Conservation (phyloP, 345 rosid species). For the Citrus unshiu region DNA sequence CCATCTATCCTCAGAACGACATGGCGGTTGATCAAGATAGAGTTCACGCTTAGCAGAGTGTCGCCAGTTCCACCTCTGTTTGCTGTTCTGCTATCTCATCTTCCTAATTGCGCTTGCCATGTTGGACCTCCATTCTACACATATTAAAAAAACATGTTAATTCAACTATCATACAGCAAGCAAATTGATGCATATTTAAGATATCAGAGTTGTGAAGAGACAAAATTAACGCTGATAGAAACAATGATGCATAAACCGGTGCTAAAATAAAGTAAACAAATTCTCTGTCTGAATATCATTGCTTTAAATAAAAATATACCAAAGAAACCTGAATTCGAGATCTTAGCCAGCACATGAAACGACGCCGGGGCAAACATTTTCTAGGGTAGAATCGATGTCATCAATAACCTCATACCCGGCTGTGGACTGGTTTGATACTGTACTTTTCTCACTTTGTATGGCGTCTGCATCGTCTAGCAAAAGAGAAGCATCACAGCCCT, state of each 20-base stretch:
- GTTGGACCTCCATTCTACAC: conserved; percentile 27
- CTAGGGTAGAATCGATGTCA: conserved; percentile 44
- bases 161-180: neutral
- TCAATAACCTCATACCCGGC: conserved; percentile 38
- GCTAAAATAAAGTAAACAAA: too few species aligned
- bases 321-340: conserved; percentile 38
- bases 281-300: too few species aligned
- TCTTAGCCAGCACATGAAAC: conserved; percentile 57
- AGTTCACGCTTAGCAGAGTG: too few species aligned
- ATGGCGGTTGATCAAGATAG: too few species aligned
- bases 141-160: neutral
- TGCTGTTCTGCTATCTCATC: conserved; percentile 22
- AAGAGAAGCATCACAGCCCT: conserved; percentile 62
- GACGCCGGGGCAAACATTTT: conserved; percentile 42
- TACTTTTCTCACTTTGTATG: conserved; percentile 32
- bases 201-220: too few species aligned
- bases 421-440: conserved; percentile 27
- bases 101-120: conserved; percentile 29
- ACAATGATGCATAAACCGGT: too few species aligned
- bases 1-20: too few species aligned
- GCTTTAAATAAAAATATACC: conserved; percentile 18
- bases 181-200: too few species aligned
- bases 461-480: conserved; percentile 34
- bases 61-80: neutral
- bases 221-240: too few species aligned